Conservation (phyloP, 495 filamentous ascomycete species). For the Neurospora sp. region DNA sequence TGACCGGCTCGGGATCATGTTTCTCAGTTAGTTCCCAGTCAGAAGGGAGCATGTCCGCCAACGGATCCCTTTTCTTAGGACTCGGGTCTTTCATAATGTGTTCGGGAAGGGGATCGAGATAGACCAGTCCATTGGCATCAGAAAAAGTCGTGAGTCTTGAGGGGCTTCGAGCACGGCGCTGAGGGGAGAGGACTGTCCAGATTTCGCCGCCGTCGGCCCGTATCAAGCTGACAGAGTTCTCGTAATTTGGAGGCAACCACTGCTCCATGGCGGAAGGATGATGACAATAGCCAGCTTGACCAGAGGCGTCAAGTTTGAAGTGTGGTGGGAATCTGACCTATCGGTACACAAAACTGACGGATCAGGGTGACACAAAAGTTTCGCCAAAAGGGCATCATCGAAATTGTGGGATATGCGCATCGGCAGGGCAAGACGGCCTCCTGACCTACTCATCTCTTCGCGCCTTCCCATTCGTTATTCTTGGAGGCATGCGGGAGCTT, state of each 20-base stretch:
- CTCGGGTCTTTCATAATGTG: not conserved
- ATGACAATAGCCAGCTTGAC: not conserved
- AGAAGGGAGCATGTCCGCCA: slow-evolving; percentile 1
- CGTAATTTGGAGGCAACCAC: not conserved
- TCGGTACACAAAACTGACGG: not conserved
- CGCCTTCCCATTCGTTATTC: not conserved
- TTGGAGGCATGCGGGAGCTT: not conserved
- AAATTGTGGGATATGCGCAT: not conserved
- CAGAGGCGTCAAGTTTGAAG: not conserved
- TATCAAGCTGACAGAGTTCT: not conserved
- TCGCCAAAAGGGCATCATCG: not conserved
- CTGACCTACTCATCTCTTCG: not conserved
- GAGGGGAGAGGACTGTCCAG: not conserved
- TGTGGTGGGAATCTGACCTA: not conserved
- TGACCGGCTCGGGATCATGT: not conserved
- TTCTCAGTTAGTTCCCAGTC: not conserved
- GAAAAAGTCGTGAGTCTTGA: not conserved
- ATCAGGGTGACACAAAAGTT: not conserved
- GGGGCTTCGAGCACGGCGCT: not conserved
- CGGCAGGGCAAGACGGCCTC: not conserved
- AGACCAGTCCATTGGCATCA: not conserved
- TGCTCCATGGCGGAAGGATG: not conserved
- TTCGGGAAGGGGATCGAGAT: not conserved
- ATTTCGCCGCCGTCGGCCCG: not conserved
- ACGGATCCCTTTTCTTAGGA: not conserved